Evolutionary conservation across 2,329 filamentous ascomycete genomes (phyloP).

Genomic region (Talaromyces amestolkiae): DNA sequence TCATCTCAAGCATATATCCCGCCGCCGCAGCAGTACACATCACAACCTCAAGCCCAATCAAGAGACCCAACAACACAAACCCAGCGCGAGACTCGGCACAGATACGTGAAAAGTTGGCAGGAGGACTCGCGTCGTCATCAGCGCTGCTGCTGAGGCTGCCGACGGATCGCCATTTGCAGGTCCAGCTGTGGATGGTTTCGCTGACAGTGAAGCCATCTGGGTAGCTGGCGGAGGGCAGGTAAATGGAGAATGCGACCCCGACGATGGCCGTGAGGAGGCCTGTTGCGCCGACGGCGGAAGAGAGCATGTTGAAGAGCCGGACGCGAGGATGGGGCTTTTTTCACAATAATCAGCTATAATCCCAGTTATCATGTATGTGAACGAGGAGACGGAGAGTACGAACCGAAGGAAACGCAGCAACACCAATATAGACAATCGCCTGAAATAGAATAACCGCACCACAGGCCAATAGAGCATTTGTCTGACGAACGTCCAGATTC

Average conservation of each 20-base stretch:
- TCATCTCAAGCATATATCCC: conserved; percentile 33
- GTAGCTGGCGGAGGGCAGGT: conserved; percentile 31
- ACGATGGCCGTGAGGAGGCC: conserved; percentile 38
- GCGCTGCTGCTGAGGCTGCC: conserved; percentile 18
- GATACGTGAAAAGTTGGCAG: conserved; percentile 38
- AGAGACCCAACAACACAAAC: conserved; percentile 35
- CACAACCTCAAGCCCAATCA: conserved; percentile 36
- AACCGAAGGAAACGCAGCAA: conserved; percentile 38
- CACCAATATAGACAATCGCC: conserved; percentile 33
- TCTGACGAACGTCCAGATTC: conserved; percentile 43
- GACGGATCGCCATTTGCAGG: conserved; percentile 39
- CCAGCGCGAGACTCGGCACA: conserved; percentile 38
- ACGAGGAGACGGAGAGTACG: not conserved
- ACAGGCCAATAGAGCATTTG: conserved; percentile 36
- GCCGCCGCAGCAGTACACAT: conserved; percentile 32
- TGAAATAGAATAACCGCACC: conserved; percentile 37
- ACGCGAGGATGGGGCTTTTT: conserved; percentile 37
- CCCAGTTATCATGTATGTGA: not conserved
- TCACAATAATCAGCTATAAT: not conserved
- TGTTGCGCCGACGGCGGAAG: conserved; percentile 33
- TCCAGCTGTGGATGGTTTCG: conserved; percentile 43
- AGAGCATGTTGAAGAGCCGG: conserved; percentile 33
- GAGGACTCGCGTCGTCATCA: conserved; percentile 24
- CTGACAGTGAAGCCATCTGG: conserved; percentile 31
- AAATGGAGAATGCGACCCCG: conserved; percentile 34